phyloP scores from a whole-genome alignment of 164 flowering plant species.

The Nymphaea colorata region DNA sequence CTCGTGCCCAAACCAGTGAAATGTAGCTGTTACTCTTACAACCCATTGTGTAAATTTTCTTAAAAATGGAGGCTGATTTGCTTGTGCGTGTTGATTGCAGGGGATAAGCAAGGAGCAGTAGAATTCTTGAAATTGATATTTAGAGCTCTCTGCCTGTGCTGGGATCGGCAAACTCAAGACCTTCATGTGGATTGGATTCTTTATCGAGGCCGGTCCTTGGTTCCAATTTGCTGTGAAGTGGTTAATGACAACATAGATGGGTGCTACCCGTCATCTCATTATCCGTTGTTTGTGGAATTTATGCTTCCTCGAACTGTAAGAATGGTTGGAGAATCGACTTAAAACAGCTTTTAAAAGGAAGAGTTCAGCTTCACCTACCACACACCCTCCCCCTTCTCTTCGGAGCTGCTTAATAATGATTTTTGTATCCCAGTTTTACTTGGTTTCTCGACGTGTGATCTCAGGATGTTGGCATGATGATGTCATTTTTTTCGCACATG shows the following conservation, averaged over 20 bases:
- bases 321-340: slow-evolving; percentile 38
- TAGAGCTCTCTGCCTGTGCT: slow-evolving; percentile 92
- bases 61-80: too few species aligned
- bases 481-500: too few species aligned
- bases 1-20: too few species aligned
- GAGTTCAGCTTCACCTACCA: neutral
- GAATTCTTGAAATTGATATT: slow-evolving; percentile 77
- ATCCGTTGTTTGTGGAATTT: slow-evolving; percentile 76
- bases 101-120: slow-evolving; percentile 77
- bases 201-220: slow-evolving; percentile 73
- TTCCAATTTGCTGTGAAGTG: slow-evolving; percentile 71
- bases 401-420: neutral
- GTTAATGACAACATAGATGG: slow-evolving; percentile 81
- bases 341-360: neutral
- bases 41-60: too few species aligned
- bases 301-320: slow-evolving; percentile 88
- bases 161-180: slow-evolving; percentile 99
- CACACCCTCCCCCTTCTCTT: neutral
- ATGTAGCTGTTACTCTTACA: too few species aligned
- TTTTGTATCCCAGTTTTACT: neutral
- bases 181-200: slow-evolving; percentile 89
- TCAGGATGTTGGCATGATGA: neutral
- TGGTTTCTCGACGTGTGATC: neutral
- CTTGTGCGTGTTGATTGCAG: slow-evolving; percentile 20
- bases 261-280: slow-evolving; percentile 85